Base-by-base conservation (phyloP, 805 yeast genomes). In the Metschnikowia orientalis region DNA sequence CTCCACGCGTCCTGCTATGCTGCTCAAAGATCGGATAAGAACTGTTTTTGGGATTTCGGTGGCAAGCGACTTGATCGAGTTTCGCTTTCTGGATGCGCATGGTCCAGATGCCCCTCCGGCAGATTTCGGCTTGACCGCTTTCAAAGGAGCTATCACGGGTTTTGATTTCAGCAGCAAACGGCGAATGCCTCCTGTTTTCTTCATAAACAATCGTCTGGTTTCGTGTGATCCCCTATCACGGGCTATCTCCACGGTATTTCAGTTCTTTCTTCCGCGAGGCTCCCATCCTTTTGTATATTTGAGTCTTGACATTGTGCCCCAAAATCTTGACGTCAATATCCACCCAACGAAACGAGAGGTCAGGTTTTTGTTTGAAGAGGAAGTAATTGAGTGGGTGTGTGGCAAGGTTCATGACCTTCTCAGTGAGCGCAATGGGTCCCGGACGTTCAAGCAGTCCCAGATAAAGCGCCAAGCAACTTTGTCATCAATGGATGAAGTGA, bases 291-390 rank as follows among this genome's bases (percentile, higher is more conserved):
- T 92, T 52, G 69, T 85, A 1, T 92, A 88, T 56, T 38, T 92
- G 32, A 69, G 84, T 29, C 53, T 92, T n/a, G 62, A 63, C 12
- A 75, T 92, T 2, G 63, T 69, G 14, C 84, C 96, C 1, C 60
- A 59, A 20, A 79, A 80, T 40, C 69, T 92, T 6, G 98, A 92
- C 54, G 97, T 92, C 10, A 92, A 92, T 53, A 80, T 92, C 9
- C 98, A 92, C 52, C 98, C 98, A 0, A 90, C 97, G 0, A 92
- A 92, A 47, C 71, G 90, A 38, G 97, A 90, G 48, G 97, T 92
- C 2, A 56, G 94, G 26, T 88, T 92, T 52, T 60, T 92, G 21
- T 58, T 77, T 53, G 97, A 92, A 48, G 92, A 82, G 27, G 97
- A 89, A 51, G 87, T 92, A 13, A 72, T 85, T 8, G 87, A 79